Conservation (phyloP, 2,329 filamentous ascomycete species). For the Davidsoniella australis region DNA sequence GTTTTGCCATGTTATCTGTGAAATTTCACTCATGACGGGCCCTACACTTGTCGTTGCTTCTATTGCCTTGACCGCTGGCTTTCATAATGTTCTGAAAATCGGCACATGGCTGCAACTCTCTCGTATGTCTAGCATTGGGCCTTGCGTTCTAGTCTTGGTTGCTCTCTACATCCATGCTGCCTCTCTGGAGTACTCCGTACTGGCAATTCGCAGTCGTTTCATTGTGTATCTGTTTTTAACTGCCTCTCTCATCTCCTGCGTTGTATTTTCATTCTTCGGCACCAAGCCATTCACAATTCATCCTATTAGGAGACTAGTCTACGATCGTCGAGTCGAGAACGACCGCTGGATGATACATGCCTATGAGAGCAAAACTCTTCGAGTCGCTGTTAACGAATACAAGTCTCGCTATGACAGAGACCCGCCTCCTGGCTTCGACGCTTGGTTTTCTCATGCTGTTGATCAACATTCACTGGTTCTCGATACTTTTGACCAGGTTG, state of each 20-base stretch:
- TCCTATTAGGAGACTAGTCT: conserved; percentile 32
- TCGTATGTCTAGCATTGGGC: conserved; percentile 13
- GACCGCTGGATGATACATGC: conserved; percentile 33
- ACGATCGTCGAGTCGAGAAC: conserved; percentile 28
- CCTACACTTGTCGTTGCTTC: conserved; percentile 6
- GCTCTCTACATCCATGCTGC: conserved; percentile 6
- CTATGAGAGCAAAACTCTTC: conserved; percentile 28
- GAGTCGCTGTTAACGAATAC: conserved; percentile 31
- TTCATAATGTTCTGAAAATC: conserved; percentile 10
- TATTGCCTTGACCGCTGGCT: conserved; percentile 7
- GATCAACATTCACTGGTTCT: conserved; percentile 52
- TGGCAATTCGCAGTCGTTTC: conserved; percentile 6
- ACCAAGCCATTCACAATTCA: conserved; percentile 19
- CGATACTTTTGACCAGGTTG: conserved; percentile 68
- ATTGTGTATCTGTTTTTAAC: conserved; percentile 19
- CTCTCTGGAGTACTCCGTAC: conserved; percentile 4
- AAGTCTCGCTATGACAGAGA: conserved; percentile 40
- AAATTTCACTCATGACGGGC: conserved; percentile 19
- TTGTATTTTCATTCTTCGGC: conserved; percentile 15
- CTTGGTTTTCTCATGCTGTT: conserved; percentile 67
- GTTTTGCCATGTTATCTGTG: conserved; percentile 28
- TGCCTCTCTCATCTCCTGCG: conserved; percentile 22
- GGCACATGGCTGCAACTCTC: conserved; percentile 16
- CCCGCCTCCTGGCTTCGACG: conserved; percentile 67
- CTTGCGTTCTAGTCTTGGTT: conserved; percentile 18